These are phyloP conservation scores for Ganoderma leucocontextum DNA, from an alignment of 1,284 basidiomycete species.

Conservation along the genomic window DNA sequence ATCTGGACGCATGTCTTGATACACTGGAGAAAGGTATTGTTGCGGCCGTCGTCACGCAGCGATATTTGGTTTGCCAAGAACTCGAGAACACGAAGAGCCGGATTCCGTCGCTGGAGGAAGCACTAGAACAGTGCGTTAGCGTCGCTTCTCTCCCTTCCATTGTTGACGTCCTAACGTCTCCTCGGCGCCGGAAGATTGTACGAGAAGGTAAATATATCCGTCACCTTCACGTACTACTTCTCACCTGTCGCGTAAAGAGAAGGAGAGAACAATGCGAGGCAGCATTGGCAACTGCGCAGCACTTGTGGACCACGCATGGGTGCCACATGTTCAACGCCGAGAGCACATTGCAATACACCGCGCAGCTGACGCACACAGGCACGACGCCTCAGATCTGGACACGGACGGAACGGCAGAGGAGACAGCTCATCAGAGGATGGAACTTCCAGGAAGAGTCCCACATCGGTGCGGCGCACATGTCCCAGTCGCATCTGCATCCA, in stretches of 20 bases:
- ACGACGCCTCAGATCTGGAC: not conserved
- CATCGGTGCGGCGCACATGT: not conserved
- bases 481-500: not conserved
- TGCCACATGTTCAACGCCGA: not conserved
- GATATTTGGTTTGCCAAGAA: not conserved
- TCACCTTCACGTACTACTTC: too few relatives aligned
- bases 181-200: not conserved
- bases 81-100: not conserved
- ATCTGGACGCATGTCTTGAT: not conserved
- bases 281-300: not conserved
- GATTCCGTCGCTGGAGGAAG: not conserved
- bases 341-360: not conserved
- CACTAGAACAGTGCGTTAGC: not conserved
- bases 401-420: not conserved
- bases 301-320: not conserved
- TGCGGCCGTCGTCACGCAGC: not conserved
- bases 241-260: not conserved
- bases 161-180: not conserved
- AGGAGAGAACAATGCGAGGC: not conserved
- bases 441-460: not conserved
- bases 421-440: not conserved
- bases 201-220: not conserved
- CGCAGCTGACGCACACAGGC: not conserved
- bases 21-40: not conserved
- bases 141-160: not conserved